Percentiles rank a stretch among this genome's conserved stretches.
Evolutionary conservation across 2,329 filamentous ascomycete genomes (phyloP).

Genomic region (Clonostachys rhizophaga): DNA sequence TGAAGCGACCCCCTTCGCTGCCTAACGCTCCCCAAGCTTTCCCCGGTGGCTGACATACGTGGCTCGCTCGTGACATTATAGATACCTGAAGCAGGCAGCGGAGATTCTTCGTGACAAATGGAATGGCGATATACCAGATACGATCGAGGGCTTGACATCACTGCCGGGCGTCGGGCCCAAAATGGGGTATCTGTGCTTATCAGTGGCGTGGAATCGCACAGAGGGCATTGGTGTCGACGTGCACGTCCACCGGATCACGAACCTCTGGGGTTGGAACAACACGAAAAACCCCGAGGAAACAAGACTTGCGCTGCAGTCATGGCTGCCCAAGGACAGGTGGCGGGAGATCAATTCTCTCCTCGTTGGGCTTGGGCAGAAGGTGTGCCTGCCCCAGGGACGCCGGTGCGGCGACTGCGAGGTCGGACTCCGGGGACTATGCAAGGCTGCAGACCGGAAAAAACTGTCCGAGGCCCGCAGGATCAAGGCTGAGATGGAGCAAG

Average conservation of each 20-base stretch:
- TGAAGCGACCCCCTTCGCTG: conserved; percentile 3
- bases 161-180: conserved; percentile 89
- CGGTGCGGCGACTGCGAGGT: conserved; percentile 84
- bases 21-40: background rate
- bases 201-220: conserved; percentile 59
- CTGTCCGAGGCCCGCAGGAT: conserved; percentile 50
- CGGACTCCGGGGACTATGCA: conserved; percentile 71
- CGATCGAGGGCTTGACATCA: conserved; percentile 68
- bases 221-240: conserved; percentile 90
- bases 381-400: conserved; percentile 75
- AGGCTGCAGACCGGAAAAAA: conserved; percentile 62
- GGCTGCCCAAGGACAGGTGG: conserved; percentile 83
- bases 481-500: conserved; percentile 20
- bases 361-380: conserved; percentile 82
- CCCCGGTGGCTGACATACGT: conserved; percentile 2
- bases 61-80: conserved; percentile 8
- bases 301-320: conserved; percentile 67
- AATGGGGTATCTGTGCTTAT: conserved; percentile 88
- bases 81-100: conserved; percentile 69
- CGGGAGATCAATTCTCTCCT: conserved; percentile 88
- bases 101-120: conserved; percentile 67
- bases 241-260: conserved; percentile 91
- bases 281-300: conserved; percentile 82
- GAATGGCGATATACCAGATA: conserved; percentile 73
- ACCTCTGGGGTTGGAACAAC: conserved; percentile 88